A percentile compares a stretch with the other conserved stretches of the same genome.
Conservation (phyloP, 345 rosid species). For the Trapa incisa region DNA sequence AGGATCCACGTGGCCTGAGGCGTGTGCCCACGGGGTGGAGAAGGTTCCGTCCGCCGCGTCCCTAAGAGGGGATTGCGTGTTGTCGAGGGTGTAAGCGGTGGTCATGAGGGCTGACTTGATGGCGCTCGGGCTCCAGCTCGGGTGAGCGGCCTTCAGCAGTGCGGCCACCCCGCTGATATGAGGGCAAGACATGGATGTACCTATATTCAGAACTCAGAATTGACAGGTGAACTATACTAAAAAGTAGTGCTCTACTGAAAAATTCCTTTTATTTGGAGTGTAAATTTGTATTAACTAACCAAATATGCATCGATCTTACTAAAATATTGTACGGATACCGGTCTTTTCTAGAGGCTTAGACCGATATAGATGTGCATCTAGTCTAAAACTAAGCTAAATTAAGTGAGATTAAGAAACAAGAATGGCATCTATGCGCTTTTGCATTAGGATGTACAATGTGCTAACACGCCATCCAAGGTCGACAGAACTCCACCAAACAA, state of each 20-base stretch:
- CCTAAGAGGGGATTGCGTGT: constrained; percentile 48
- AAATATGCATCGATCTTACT: no score
- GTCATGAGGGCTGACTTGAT: constrained; percentile 85
- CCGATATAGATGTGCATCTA: no score
- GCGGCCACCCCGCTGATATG: constrained; percentile 88
- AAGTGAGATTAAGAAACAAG: no score
- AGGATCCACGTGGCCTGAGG: constrained; percentile 80
- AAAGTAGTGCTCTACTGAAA: no score
- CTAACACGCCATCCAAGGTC: not conserved
- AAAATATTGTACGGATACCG: no score
- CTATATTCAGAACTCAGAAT: constrained; percentile 14
- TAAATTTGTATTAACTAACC: no score
- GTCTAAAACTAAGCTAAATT: no score
- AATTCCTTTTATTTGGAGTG: no score
- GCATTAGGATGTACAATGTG: not conserved
- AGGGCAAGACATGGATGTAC: constrained; percentile 97
- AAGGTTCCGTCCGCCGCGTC: constrained; percentile 52
- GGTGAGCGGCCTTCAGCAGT: constrained; percentile 71
- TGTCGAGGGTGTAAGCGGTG: constrained; percentile 53
- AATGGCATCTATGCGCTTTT: not conserved
- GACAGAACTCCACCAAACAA: not conserved
- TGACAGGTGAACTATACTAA: no score
- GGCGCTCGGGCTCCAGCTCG: constrained; percentile 85
- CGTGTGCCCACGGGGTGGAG: constrained; percentile 60
- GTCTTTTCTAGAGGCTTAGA: no score